Percentiles rank a stretch among this genome's conserved stretches.
Evolutionary conservation across 2,329 filamentous ascomycete genomes (phyloP).

Genomic region (Colletotrichum sp.): DNA sequence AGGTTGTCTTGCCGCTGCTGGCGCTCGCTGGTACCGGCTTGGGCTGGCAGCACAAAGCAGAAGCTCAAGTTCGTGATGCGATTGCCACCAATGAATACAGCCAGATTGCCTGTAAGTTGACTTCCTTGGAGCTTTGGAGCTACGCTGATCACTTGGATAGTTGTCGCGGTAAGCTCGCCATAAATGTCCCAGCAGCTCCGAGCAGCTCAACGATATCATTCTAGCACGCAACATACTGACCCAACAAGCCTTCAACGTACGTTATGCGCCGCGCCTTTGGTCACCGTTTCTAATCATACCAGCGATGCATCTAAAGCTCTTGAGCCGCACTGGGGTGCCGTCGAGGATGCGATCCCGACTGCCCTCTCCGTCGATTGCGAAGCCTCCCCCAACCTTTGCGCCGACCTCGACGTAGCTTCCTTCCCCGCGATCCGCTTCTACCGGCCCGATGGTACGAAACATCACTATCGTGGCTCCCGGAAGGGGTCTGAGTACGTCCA

Average conservation of each 20-base stretch:
- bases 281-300: not conserved
- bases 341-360: constrained; percentile 25
- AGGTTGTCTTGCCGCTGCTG: constrained; percentile 8
- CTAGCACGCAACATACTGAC: not conserved
- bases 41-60: constrained; percentile 13
- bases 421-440: constrained; percentile 53
- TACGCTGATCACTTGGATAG: not conserved
- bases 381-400: constrained; percentile 38
- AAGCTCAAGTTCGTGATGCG: not conserved
- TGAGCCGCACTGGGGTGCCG: constrained; percentile 38
- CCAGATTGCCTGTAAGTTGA: constrained; percentile 37
- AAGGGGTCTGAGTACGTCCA: constrained; percentile 39
- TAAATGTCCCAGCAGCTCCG: not conserved
- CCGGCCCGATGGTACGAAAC: constrained; percentile 33
- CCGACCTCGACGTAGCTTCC: constrained; percentile 44
- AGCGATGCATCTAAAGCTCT: constrained; percentile 36
- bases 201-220: not conserved
- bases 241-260: not conserved
- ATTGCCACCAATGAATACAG: constrained; percentile 24
- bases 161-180: constrained; percentile 7
- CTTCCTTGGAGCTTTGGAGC: not conserved
- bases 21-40: not conserved
- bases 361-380: constrained; percentile 47
- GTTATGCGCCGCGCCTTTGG: not conserved
- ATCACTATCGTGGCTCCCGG: constrained; percentile 48